These are phyloP conservation scores for Metschnikowia vanudenii DNA, from an alignment of 805 yeast species.

Conservation along the genomic window DNA sequence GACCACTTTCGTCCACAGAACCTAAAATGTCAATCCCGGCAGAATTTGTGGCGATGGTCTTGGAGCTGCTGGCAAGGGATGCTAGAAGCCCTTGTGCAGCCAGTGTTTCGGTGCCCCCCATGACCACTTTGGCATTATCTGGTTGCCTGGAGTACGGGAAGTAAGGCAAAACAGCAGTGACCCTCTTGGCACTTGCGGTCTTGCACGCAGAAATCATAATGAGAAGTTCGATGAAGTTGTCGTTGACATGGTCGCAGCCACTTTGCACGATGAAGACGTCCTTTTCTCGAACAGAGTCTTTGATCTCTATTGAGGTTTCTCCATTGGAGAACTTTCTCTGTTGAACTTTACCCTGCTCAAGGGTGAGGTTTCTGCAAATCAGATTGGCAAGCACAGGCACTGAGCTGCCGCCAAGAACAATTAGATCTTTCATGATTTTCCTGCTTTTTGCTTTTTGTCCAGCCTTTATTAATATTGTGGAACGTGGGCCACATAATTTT, in stretches of 20 bases:
- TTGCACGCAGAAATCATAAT: conserved; percentile 91
- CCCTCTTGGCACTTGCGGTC: conserved; percentile 83
- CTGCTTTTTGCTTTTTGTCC: neutral
- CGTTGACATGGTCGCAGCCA: conserved; percentile 87
- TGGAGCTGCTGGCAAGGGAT: conserved; percentile 16
- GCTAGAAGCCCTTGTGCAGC: conserved; percentile 15
- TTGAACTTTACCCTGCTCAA: conserved; percentile 65
- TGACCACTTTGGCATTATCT: conserved; percentile 60
- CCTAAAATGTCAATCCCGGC: conserved; percentile 33
- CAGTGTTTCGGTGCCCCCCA: conserved; percentile 17
- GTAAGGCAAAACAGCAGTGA: conserved; percentile 87
- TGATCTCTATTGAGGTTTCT: conserved; percentile 83
- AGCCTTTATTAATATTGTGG: neutral
- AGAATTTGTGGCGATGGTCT: conserved; percentile 32
- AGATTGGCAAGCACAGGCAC: conserved; percentile 74
- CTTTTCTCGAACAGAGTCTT: conserved; percentile 90
- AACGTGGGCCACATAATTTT: conserved; percentile 1
- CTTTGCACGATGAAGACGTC: conserved; percentile 90
- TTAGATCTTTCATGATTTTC: conserved; percentile 68
- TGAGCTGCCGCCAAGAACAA: conserved; percentile 87
- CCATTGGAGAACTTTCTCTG: conserved; percentile 79
- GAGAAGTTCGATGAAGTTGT: conserved; percentile 76
- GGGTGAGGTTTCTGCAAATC: conserved; percentile 76
- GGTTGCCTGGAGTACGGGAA: conserved; percentile 97
- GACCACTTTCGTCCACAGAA: conserved; percentile 36